Base-by-base conservation (phyloP, 2,329 filamentous ascomycete genomes). In the Phoma sp. region DNA sequence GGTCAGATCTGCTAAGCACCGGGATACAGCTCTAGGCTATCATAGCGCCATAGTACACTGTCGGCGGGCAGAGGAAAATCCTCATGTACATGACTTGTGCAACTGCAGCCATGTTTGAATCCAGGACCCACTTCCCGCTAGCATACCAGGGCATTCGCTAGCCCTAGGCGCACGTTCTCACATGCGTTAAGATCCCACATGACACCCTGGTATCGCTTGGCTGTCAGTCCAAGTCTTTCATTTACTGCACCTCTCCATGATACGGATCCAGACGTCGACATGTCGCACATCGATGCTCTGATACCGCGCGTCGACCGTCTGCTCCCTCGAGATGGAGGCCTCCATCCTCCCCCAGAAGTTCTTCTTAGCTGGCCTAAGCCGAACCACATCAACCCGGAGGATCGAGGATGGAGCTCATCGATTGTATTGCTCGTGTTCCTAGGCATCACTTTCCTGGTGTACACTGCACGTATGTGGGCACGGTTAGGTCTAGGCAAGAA, bases 321-420 rank as follows among this genome's bases (percentile, higher is more conserved):
- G 10, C 56, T 66, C 28, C 46, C 60, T 42, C 66, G 68, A n/a
- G 60, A 40, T 52, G 71, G 69, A 17, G 70, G 69, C 37, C 57
- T 71, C 1, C 51, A 67, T 26, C 76, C 79, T 23, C 76, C 80
- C n/a, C 29, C 66, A n/a, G 66, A 74, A 17, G 75, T 81, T 17
- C 48, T 77, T 38, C 60, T 65, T 15, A 66, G 69, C 60, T 83
- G 80, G 80, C 81, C 81, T 5, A 62, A 46, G 28, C 77, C 81
- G 7, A 83, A 83, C 58, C 78, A 79, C 60, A 56, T 75, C 42
- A 65, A 83, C 57, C 81, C 81, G 5, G 68, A 68, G 12, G 77
- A 74, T 23, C 74, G 78, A 56, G 78, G 78, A 11, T 74, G 77
- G 60, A 74, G 63, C 28, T 74, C 77, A 18, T 67, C 81, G 11